phyloP scores from a whole-genome alignment of 805 yeast genomes.

The Zygosaccharomyces gambellarensis region DNA sequence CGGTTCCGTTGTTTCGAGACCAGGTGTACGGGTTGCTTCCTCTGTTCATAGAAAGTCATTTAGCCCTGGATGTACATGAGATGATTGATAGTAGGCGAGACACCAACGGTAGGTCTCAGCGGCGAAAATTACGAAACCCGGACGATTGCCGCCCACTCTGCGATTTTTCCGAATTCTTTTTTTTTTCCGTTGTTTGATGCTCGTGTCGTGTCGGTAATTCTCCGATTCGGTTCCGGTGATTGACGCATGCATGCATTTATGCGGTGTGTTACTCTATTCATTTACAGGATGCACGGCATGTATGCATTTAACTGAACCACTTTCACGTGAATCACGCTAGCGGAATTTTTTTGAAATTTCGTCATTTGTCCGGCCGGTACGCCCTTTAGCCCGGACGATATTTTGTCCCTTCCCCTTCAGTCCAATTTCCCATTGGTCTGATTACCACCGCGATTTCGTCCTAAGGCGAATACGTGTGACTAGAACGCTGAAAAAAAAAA shows the following conservation, averaged over 20 bases:
- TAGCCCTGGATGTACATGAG: too few relatives aligned
- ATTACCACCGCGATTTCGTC: conserved; percentile 4
- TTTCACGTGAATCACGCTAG: neutral
- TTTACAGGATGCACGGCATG: neutral
- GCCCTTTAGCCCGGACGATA: conserved; percentile 3
- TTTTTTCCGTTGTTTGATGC: neutral
- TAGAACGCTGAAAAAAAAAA: neutral
- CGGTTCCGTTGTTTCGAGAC: too few relatives aligned
- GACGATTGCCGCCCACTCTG: neutral
- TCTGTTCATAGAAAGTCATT: too few relatives aligned
- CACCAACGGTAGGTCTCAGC: neutral
- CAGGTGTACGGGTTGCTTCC: too few relatives aligned
- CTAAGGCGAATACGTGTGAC: neutral
- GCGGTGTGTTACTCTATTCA: neutral
- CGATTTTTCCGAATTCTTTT: neutral
- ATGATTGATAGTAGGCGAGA: too few relatives aligned
- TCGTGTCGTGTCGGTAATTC: neutral
- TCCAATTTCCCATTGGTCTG: conserved; percentile 4
- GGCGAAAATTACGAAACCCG: neutral
- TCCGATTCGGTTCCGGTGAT: neutral
- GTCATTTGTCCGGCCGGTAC: neutral
- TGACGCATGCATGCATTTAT: neutral
- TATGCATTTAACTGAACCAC: neutral
- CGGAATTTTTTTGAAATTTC: conserved; percentile 3
- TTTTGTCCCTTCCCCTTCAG: neutral